Evolutionary conservation across 768 basidiomycete genomes (phyloP), one percentile per base, ranked within the genome.

Genomic region (Pleurotus citrinopileatus): DNA sequence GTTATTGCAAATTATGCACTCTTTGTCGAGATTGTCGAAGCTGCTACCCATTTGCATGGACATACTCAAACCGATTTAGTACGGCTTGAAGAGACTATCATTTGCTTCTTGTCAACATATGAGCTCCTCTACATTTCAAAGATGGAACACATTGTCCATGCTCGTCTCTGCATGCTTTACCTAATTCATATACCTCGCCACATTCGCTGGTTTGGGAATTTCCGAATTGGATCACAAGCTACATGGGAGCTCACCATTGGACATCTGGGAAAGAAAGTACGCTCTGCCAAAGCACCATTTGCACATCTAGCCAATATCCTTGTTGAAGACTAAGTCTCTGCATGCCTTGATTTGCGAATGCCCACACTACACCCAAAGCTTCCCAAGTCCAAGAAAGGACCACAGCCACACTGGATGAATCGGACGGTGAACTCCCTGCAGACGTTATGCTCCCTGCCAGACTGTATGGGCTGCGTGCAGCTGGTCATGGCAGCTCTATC

Each of bases 161-260:
- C 52, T 13, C 50, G 64, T 4, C 56, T 72, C 3, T 72, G 68
- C 36, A 48, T 72, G 2, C 70, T 71, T 42, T 69, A 72, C 46
- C 57, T 71, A 1, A 62, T 69, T 42, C 70, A 72, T 47, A 42
- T 71, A n/a, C 69, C 69, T 34, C 37, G 53, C 2, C 70, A 73
- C 43, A 70, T 72, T 15, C 7, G 53, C n/a, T 73, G 67, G 66
- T 64, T 68, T 65, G 70, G 70, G 6, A 70, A 69, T 4, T 63
- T 73, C n/a, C 53, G 67, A 4, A 28, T 63, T 42, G 65, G 70
- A n/a, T 69, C 67, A 34, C 69, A 70, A 55, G 61, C 68, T 0
- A 69, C 68, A 20, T 60, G 65, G 1, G 67, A 68, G 44, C 50
- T 63, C 13, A 58, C 36, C 15, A 65, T 68, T 32, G 66, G 70